These are phyloP conservation scores for Blastobotrys mokoenaii DNA, from an alignment of 805 yeast genomes.

Conservation along the genomic window DNA sequence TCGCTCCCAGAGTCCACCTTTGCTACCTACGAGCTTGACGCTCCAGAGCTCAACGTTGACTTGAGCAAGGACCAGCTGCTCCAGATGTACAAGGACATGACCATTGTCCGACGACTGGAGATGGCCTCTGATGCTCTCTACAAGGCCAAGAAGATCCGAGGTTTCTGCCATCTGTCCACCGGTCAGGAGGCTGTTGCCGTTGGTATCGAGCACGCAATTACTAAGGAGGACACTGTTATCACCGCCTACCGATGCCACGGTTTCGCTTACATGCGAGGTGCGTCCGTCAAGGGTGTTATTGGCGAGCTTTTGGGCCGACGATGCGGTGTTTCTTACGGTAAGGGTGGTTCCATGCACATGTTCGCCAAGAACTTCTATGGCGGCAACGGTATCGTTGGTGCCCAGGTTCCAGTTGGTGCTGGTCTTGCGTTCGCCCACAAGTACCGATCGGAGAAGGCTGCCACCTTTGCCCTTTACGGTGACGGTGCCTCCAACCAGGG, in stretches of 20 bases:
- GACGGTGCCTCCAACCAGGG: slow-evolving; percentile 99
- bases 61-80: slow-evolving; percentile 74
- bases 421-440: slow-evolving; percentile 98
- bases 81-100: slow-evolving; percentile 96
- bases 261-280: slow-evolving; percentile 93
- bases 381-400: slow-evolving; percentile 99
- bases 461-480: slow-evolving; percentile 88
- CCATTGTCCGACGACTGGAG: slow-evolving; percentile 84
- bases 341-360: slow-evolving; percentile 99
- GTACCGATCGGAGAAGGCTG: slow-evolving; percentile 61
- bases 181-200: slow-evolving; percentile 99
- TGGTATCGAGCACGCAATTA: slow-evolving; percentile 93
- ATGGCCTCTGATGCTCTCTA: slow-evolving; percentile 97
- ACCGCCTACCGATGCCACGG: slow-evolving; percentile 99
- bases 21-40: slow-evolving; percentile 74
- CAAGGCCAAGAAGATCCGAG: slow-evolving; percentile 97
- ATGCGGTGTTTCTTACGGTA: slow-evolving; percentile 91
- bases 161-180: slow-evolving; percentile 96
- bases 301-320: slow-evolving; percentile 97
- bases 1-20: slow-evolving; percentile 70
- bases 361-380: slow-evolving; percentile 93
- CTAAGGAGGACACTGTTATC: slow-evolving; percentile 76
- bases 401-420: slow-evolving; percentile 97
- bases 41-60: slow-evolving; percentile 64
- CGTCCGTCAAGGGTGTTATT: slow-evolving; percentile 77